Conservation (phyloP, 495 filamentous ascomycete genomes). For the Aspergillus nanangensis region DNA sequence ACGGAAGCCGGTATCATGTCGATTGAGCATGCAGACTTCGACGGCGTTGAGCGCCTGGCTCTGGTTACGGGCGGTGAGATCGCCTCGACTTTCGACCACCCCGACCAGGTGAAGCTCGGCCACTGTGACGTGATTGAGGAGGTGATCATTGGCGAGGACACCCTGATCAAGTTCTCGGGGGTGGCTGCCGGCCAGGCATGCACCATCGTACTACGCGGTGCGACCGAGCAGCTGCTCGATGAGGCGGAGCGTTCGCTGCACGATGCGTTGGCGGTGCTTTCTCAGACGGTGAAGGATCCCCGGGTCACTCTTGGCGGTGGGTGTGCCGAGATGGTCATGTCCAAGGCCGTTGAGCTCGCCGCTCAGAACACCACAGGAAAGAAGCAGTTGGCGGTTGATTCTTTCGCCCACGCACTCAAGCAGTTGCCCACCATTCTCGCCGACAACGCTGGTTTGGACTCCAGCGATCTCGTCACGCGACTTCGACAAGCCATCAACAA, state of each 20-base stretch:
- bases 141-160: slow-evolving; percentile 96
- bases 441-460: slow-evolving; percentile 95
- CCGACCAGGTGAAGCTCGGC: slow-evolving; percentile 92
- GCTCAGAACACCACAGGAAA: slow-evolving; percentile 94
- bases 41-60: slow-evolving; percentile 92
- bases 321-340: slow-evolving; percentile 98
- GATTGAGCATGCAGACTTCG: slow-evolving; percentile 98
- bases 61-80: slow-evolving; percentile 97
- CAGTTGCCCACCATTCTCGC: slow-evolving; percentile 96
- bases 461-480: slow-evolving; percentile 85
- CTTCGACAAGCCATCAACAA: slow-evolving; percentile 91
- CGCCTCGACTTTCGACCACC: slow-evolving; percentile 95
- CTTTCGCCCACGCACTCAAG: slow-evolving; percentile 82
- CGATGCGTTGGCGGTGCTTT: slow-evolving; percentile 93
- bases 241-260: slow-evolving; percentile 95
- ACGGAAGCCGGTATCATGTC: slow-evolving; percentile 96
- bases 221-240: slow-evolving; percentile 93
- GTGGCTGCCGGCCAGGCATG: slow-evolving; percentile 92
- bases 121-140: slow-evolving; percentile 96
- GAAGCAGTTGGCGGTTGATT: slow-evolving; percentile 88
- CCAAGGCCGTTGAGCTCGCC: slow-evolving; percentile 91
- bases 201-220: slow-evolving; percentile 93
- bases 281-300: slow-evolving; percentile 93
- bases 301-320: slow-evolving; percentile 92
- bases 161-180: slow-evolving; percentile 93